These are phyloP conservation scores for Amphirosellinia nigrospora DNA, from an alignment of 495 filamentous ascomycete genomes.

Conservation along the genomic window DNA sequence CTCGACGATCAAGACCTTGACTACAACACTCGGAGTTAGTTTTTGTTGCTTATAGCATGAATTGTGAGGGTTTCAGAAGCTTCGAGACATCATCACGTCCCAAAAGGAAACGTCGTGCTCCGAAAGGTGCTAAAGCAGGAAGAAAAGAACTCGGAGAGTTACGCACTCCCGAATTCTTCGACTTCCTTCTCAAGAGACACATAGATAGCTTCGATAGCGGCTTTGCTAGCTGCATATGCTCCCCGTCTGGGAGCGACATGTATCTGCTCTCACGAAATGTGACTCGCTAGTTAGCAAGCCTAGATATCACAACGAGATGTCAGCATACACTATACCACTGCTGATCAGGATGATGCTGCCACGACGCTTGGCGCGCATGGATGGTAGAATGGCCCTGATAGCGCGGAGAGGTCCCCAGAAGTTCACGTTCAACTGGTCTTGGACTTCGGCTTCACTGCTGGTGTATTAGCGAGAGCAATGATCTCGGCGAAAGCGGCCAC, in stretches of 20 bases:
- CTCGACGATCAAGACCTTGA: slow-evolving; percentile 54
- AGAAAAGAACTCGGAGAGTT: too few relatives aligned
- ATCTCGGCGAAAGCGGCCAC: background rate
- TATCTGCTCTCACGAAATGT: slow-evolving; percentile 8
- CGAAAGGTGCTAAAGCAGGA: too few relatives aligned
- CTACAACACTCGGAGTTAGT: too few relatives aligned
- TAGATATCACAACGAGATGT: slow-evolving; percentile 35
- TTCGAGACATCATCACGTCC: too few relatives aligned
- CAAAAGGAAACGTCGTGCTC: too few relatives aligned
- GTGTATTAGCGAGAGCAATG: background rate
- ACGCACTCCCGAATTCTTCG: slow-evolving; percentile 46
- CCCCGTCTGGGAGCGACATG: slow-evolving; percentile 33
- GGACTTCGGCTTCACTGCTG: slow-evolving; percentile 44
- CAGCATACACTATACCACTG: slow-evolving; percentile 52
- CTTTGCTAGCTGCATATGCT: slow-evolving; percentile 52
- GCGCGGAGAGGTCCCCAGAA: slow-evolving; percentile 50
- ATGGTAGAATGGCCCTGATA: slow-evolving; percentile 51
- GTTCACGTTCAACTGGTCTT: slow-evolving; percentile 45
- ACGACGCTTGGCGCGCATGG: slow-evolving; percentile 44
- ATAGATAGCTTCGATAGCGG: slow-evolving; percentile 46
- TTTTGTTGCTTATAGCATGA: too few relatives aligned
- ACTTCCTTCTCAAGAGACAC: slow-evolving; percentile 49
- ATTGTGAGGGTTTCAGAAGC: too few relatives aligned
- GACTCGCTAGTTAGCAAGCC: background rate
- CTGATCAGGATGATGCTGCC: slow-evolving; percentile 51